Percentiles rank a stretch among this genome's conserved stretches.
Conservation (phyloP, 192 early-diverging fungal genomes). For the Lobulomyces angularis region DNA sequence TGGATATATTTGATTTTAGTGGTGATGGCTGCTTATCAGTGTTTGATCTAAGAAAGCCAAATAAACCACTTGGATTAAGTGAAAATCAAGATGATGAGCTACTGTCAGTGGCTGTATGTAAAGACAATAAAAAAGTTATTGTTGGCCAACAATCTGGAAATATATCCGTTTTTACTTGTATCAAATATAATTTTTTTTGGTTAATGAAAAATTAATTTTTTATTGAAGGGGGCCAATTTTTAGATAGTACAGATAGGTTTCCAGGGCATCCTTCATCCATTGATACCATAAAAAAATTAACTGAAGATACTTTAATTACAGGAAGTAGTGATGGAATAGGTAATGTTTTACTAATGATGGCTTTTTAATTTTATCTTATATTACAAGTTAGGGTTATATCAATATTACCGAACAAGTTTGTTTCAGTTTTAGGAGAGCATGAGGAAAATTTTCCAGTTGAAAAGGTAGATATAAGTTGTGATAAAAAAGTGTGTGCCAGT, state of each 20-base stretch:
- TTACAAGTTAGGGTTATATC: constrained; percentile 51
- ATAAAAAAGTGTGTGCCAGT: constrained; percentile 63
- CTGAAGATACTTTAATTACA: constrained; percentile 74
- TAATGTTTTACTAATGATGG: constrained; percentile 10
- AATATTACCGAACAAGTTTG: constrained; percentile 81
- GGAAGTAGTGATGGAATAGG: constrained; percentile 88
- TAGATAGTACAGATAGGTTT: constrained; percentile 85
- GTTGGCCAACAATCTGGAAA: constrained; percentile 86
- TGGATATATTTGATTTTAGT: too few relatives aligned
- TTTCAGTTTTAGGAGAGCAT: constrained; percentile 82
- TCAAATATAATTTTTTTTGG: too few relatives aligned
- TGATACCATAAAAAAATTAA: constrained; percentile 70
- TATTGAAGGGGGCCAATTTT: constrained; percentile 86
- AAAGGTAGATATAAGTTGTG: constrained; percentile 54
- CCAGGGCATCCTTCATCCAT: constrained; percentile 88
- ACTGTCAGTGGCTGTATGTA: constrained; percentile 57
- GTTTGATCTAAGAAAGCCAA: constrained; percentile 83
- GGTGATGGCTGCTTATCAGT: constrained; percentile 86
- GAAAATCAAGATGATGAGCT: constrained; percentile 95
- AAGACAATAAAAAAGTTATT: constrained; percentile 70
- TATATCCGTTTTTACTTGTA: constrained; percentile 76
- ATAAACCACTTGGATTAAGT: constrained; percentile 69
- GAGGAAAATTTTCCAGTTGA: constrained; percentile 77
- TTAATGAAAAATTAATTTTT: too few relatives aligned
- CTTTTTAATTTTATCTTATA: not conserved